Conservation (phyloP, 1,284 basidiomycete species). For the Dichomitus squalens region DNA sequence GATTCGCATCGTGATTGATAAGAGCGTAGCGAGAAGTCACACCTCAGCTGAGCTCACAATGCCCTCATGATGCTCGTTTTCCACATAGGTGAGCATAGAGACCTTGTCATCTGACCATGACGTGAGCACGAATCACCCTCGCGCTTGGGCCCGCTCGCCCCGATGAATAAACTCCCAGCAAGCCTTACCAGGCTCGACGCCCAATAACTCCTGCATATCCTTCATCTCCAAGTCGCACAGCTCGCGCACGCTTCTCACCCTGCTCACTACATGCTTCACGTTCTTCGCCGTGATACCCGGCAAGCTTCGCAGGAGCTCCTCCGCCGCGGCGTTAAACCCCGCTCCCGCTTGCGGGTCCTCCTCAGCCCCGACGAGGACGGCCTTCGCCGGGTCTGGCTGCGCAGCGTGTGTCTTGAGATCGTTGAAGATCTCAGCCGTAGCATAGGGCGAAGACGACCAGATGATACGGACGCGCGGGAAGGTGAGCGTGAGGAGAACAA, state of each 20-base stretch:
- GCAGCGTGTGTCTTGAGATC: slow-evolving; percentile 87
- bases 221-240: slow-evolving; percentile 69
- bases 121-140: not conserved
- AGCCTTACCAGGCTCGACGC: slow-evolving; percentile 78
- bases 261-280: slow-evolving; percentile 82
- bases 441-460: slow-evolving; percentile 96
- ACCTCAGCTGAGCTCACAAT: no score
- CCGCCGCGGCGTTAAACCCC: slow-evolving; percentile 72
- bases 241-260: slow-evolving; percentile 75
- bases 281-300: slow-evolving; percentile 88
- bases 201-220: slow-evolving; percentile 77
- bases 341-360: slow-evolving; percentile 65
- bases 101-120: no score
- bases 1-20: no score
- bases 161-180: slow-evolving; percentile 84
- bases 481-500: slow-evolving; percentile 86
- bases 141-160: slow-evolving; percentile 46
- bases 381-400: slow-evolving; percentile 81
- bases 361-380: slow-evolving; percentile 81
- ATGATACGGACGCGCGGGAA: slow-evolving; percentile 94
- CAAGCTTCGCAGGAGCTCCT: slow-evolving; percentile 73
- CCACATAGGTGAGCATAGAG: no score
- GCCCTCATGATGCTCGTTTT: no score
- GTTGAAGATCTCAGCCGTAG: slow-evolving; percentile 89
- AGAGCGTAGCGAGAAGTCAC: no score